Evolutionary conservation across 495 filamentous ascomycete genomes (phyloP).

Genomic region (Penicillium lagena): DNA sequence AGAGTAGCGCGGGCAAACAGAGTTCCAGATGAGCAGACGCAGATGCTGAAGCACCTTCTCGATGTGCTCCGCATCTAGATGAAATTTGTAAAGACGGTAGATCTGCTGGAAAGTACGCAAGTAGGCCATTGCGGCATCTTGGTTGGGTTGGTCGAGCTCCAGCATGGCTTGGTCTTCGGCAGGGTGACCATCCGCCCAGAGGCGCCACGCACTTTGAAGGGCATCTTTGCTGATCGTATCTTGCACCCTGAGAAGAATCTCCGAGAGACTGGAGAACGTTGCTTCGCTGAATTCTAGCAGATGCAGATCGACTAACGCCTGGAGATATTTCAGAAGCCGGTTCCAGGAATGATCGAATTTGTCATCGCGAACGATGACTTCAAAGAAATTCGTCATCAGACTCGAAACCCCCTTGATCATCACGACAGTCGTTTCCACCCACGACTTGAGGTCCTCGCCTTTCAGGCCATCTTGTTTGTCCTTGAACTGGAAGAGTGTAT

Average conservation of each 20-base stretch:
- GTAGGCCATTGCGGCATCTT: conserved; percentile 74
- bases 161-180: conserved; percentile 40
- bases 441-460: conserved; percentile 41
- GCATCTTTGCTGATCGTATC: conserved; percentile 46
- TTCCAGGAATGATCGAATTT: conserved; percentile 61
- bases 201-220: conserved; percentile 58
- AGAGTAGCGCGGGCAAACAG: conserved; percentile 69
- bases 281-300: conserved; percentile 66
- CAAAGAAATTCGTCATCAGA: conserved; percentile 62
- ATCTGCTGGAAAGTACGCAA: conserved; percentile 69
- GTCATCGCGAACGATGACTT: conserved; percentile 48
- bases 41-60: conserved; percentile 47
- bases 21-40: conserved; percentile 56
- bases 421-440: conserved; percentile 73
- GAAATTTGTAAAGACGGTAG: conserved; percentile 67
- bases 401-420: conserved; percentile 63
- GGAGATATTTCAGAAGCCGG: conserved; percentile 60
- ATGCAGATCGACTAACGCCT: conserved; percentile 49
- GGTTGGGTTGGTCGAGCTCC: conserved; percentile 49
- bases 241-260: conserved; percentile 56
- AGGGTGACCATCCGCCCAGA: conserved; percentile 65
- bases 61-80: conserved; percentile 54
- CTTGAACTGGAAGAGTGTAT: conserved; percentile 12
- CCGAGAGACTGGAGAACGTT: conserved; percentile 59
- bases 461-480: conserved; percentile 13